Base-by-base conservation (phyloP, 257 asterid species). In the Forsythia viridissima region DNA sequence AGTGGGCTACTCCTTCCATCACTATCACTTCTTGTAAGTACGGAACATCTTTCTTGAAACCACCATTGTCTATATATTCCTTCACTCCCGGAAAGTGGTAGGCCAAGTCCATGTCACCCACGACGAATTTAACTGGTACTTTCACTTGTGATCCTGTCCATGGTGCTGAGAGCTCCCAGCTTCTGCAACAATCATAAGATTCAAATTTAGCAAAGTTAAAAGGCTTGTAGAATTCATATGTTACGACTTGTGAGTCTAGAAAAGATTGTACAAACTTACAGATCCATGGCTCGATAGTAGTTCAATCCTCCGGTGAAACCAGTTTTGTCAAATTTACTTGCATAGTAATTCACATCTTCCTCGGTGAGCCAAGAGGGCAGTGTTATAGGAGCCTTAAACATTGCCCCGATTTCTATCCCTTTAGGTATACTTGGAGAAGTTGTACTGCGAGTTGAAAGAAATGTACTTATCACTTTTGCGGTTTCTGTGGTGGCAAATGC, bases 231-330 rank as follows among this genome's bases (percentile, higher is more conserved):
- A 30, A 30, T 30, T 30, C 34, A 30, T 30, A 30, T 30, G 34
- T 30, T 30, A 30, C 34, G 34, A 30, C 34, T 1, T 30, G 34
- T 30, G 34, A 30, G 1, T 30, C 0, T 30, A 30, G 2, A 30
- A 30, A 24, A 30, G 2, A 30, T 30, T 30, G 34, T 30, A 30
- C 34, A 1, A 30, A 30, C 34, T 30, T 30, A 30, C 89, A 85
- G 39, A 39, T 83, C 89, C 81, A 84, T 52, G 20, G 90, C 88
- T 0, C 93, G 80, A 41, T 87, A 89, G 84, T 87, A 89, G 85
- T 89, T 89, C 74, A 89, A 43, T n/a, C 82, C 89, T 1, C 91
- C 86, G 1, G 89, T 89, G 80, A 87, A 87, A 79, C 91, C 91
- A 0, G 86, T 72, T 70, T 79, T 76, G 40, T 86, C 73, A 77